Conservation (phyloP, 768 basidiomycete species). For the Tylopilus cervinicoccineus region DNA sequence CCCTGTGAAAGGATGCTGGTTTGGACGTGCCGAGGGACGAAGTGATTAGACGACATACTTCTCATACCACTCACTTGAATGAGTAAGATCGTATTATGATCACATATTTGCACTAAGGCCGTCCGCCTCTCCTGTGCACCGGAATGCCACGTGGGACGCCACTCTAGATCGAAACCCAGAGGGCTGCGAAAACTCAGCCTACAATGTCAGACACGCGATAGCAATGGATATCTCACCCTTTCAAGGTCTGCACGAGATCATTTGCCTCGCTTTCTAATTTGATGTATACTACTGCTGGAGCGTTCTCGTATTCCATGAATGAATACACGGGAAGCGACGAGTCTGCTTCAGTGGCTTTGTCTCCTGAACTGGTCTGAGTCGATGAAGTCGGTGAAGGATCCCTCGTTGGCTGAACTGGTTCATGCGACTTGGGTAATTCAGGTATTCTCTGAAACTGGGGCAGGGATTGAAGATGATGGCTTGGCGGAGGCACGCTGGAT, state of each 20-base stretch:
- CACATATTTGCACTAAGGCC: conserved; percentile 45
- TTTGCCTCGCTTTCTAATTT: conserved; percentile 40
- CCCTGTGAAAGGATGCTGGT: conserved; percentile 23
- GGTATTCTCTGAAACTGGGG: not conserved
- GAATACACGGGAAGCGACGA: conserved; percentile 32
- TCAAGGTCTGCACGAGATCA: conserved; percentile 33
- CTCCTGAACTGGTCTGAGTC: not conserved
- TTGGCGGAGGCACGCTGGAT: not conserved
- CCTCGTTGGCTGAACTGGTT: not conserved
- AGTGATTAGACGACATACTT: conserved; percentile 25
- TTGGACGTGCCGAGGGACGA: not conserved
- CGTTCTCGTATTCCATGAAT: conserved; percentile 30
- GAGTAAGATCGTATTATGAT: conserved; percentile 40
- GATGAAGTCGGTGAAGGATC: conserved; percentile 2
- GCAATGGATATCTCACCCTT: conserved; percentile 30
- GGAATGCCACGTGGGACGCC: conserved; percentile 36
- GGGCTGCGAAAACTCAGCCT: conserved; percentile 29
- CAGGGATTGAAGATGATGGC: not conserved
- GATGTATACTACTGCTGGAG: conserved; percentile 38
- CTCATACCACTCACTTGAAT: conserved; percentile 48
- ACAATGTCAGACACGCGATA: not conserved
- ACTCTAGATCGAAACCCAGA: conserved; percentile 51
- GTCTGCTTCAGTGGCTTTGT: conserved; percentile 1
- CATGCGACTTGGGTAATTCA: not conserved
- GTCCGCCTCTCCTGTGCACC: conserved; percentile 34